Base-by-base conservation (phyloP, 2,329 filamentous ascomycete genomes). In the Fusarium irregulare region DNA sequence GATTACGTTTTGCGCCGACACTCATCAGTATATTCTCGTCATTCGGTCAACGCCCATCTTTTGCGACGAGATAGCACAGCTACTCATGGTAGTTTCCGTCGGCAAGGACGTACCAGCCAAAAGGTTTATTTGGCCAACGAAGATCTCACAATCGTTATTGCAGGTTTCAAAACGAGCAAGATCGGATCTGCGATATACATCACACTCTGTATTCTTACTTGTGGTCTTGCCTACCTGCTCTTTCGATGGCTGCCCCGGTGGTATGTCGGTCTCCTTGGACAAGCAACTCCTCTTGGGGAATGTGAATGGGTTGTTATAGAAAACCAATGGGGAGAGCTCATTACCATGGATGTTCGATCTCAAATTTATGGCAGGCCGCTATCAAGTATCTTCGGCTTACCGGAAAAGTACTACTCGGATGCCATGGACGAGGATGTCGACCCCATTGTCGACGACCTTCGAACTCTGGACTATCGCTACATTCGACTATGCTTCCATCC, bases 301-400 rank as follows among this genome's bases (percentile, higher is more conserved):
- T 96, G 93, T 75, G 86, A 92, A 64, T 99, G 97, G 96, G 91
- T 97, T 45, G 94, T 97, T 28, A 88, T 98, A 69, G 96, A 98
- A 86, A 98, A 99, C 76, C 94, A 98, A 86, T 98, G 96, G 95
- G 92, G 92, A 51, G 95, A 98, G 79, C 92, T 98, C 79, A 85
- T 87, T 14, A 88, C 96, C n/a, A 88, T 97, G 75, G 77, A 89
- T 51, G 86, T 98, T 14, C 84, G 85, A 40, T 80, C 79, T 18
- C 83, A 82, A 58, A 77, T 79, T 21, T 89, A 87, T 78, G 88
- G 84, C 50, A 87, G 84, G 61, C 83, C 84, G 6, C 76, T 88
- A 58, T 90, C 84, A 60, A 88, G 87, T 0, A 85, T 91, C 1
- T 95, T 95, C 76, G 92, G 92, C 0, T 79, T 86, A 3, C 82